Evolutionary conservation across 106 monocot species (phyloP), one percentile per base, ranked within the genome.

Genomic region (Vanilla planifolia): DNA sequence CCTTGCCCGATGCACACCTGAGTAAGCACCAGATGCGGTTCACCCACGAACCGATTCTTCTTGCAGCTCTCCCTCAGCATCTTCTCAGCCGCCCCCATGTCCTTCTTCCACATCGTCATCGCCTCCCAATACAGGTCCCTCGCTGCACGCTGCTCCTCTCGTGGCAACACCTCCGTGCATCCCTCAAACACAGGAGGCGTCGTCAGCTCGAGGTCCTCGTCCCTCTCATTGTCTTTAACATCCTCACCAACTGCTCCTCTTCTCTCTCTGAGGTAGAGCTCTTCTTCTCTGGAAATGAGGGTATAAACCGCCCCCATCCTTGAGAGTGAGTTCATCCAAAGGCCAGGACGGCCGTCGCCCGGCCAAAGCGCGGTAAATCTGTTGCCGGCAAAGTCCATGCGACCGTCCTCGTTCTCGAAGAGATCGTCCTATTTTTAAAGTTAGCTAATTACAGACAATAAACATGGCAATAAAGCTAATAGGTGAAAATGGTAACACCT

Each of bases 91-190:
- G 27, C 36, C 16, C 24, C 59, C 24, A 39, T 39, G 13, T 36
- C 47, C 26, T 22, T 33, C 22, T 41, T 50, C 22, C 34, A n/a
- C 0, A 35, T 33, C 9, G 62, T 34, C 51, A 85, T 46, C 0
- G 81, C 81, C 43, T 79, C 75, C 89, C 89, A 90, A 59, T 90
- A 90, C 48, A 90, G 28, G 9, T 90, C 89, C 46, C 81, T 75
- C 0, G 78, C 79, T 14, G 17, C 35, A 6, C 46, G 72, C 64
- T 90, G 85, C 2, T 79, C 81, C 14, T 64, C 48, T 16, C 75
- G 45, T 15, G 34, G 75, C 36, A 90, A 22, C 0, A 90, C 51
- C 41, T 63, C 64, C 23, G 70, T 90, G 73, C 89, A 90, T 21
- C 58, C 51, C 14, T 85, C 73, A 30, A 90, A 79, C 62, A 90